These are phyloP conservation scores for Pichia cephalocereana DNA, from an alignment of 805 yeast genomes.

Conservation along the genomic window DNA sequence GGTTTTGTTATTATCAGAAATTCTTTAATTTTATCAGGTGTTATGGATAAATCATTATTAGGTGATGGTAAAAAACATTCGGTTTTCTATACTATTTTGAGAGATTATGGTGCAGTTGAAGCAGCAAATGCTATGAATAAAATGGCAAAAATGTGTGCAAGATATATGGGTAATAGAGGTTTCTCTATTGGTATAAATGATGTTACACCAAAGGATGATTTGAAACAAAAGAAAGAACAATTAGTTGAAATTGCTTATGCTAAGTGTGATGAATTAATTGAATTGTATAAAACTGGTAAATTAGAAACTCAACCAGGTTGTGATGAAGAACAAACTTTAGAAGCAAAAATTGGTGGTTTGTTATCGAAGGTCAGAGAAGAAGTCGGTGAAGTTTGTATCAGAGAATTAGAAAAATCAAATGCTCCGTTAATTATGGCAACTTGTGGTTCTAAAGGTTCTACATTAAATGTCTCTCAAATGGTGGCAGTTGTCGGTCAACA, in stretches of 20 bases:
- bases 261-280: constrained; percentile 86
- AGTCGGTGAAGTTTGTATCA: constrained; percentile 96
- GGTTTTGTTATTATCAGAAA: constrained; percentile 89
- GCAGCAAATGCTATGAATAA: constrained; percentile 96
- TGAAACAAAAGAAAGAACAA: constrained; percentile 69
- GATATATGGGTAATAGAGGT: constrained; percentile 90
- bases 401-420: constrained; percentile 78
- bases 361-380: constrained; percentile 97
- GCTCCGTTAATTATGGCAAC: constrained; percentile 99
- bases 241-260: constrained; percentile 87
- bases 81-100: constrained; percentile 84
- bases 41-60: constrained; percentile 90
- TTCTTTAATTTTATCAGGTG: constrained; percentile 81
- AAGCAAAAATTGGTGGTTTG: constrained; percentile 94
- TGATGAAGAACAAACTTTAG: constrained; percentile 95
- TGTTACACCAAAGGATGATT: constrained; percentile 83
- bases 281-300: constrained; percentile 68
- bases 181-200: constrained; percentile 96
- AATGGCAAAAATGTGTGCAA: constrained; percentile 98
- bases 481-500: constrained; percentile 99
- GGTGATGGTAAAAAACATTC: constrained; percentile 99
- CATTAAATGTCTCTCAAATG: constrained; percentile 97
- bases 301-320: constrained; percentile 99
- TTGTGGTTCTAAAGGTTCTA: constrained; percentile 98
- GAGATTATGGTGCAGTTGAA: constrained; percentile 95